phyloP scores from a whole-genome alignment of 768 basidiomycete genomes.

The Suillus americanus region DNA sequence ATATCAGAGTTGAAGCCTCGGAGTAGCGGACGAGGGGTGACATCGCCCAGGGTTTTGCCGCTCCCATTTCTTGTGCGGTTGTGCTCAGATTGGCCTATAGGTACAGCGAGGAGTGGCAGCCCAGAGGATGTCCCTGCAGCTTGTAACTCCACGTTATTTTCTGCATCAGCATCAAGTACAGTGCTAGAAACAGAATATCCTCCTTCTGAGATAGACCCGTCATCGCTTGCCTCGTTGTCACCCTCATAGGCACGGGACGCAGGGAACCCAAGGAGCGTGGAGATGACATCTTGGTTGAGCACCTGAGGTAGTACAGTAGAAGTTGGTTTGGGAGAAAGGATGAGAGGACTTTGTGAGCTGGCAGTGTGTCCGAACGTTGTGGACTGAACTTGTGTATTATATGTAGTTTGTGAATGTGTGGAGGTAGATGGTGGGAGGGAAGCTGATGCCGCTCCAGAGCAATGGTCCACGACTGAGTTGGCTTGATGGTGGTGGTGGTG shows the following conservation, averaged over 20 bases:
- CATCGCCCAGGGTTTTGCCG: constrained; percentile 41
- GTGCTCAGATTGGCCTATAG: constrained; percentile 19
- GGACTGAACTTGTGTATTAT: constrained; percentile 9
- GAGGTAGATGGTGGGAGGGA: constrained; percentile 18
- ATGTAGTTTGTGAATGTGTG: constrained; percentile 16
- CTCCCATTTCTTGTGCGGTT: constrained; percentile 15
- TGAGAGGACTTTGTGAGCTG: constrained; percentile 33
- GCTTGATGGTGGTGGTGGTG: constrained; percentile 27
- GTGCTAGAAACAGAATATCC: constrained; percentile 45
- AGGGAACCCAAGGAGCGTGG: constrained; percentile 57
- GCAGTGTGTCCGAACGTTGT: constrained; percentile 16
- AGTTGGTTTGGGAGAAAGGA: constrained; percentile 59
- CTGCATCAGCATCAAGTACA: constrained; percentile 32
- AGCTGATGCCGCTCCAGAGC: neutral
- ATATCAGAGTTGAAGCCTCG: constrained; percentile 36
- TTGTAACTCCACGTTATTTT: constrained; percentile 23
- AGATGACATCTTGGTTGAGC: constrained; percentile 70
- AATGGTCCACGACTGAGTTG: constrained; percentile 18
- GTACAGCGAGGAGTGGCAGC: constrained; percentile 33
- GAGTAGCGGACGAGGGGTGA: constrained; percentile 58
- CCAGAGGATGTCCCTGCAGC: constrained; percentile 33
- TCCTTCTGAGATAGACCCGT: constrained; percentile 37
- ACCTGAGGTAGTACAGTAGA: constrained; percentile 58
- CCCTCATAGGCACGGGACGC: constrained; percentile 48
- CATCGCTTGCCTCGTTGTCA: constrained; percentile 49